phyloP scores from a whole-genome alignment of 805 yeast species.

The Metschnikowia amazonensis region DNA sequence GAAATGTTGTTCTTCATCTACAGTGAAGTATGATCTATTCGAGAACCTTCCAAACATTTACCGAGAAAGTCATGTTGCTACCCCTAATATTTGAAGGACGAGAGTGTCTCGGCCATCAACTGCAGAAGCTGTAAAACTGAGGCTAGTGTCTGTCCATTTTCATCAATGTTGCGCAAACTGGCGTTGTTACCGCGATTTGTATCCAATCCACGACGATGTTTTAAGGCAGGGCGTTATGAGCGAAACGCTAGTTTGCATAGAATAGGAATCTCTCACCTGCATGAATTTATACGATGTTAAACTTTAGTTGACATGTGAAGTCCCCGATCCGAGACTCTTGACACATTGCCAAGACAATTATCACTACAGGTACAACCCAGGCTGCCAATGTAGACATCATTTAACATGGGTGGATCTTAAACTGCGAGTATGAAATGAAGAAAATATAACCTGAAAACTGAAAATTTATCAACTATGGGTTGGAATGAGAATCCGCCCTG shows the following conservation, averaged over 20 bases:
- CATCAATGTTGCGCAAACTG: not conserved
- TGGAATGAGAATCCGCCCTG: not conserved
- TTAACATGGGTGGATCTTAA: too few species aligned
- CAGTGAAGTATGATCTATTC: too few species aligned
- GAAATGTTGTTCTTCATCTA: too few species aligned
- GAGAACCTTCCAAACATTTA: not conserved
- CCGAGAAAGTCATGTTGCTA: not conserved
- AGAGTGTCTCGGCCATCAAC: not conserved
- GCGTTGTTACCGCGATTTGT: not conserved
- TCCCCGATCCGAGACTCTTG: not conserved
- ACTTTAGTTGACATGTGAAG: not conserved
- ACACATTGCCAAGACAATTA: not conserved
- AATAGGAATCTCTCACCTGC: not conserved
- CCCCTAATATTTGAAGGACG: not conserved
- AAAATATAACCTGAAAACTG: too few species aligned
- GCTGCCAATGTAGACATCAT: not conserved
- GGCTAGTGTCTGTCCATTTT: not conserved
- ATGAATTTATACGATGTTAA: not conserved
- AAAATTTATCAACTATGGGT: not conserved
- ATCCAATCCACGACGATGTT: conserved; percentile 1
- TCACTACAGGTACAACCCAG: not conserved
- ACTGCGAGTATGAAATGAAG: too few species aligned
- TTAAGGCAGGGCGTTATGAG: not conserved
- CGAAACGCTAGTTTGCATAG: not conserved
- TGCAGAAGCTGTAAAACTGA: conserved; percentile 1